These are phyloP conservation scores for Yarrowia sp. DNA, from an alignment of 805 yeast species.

Conservation along the genomic window DNA sequence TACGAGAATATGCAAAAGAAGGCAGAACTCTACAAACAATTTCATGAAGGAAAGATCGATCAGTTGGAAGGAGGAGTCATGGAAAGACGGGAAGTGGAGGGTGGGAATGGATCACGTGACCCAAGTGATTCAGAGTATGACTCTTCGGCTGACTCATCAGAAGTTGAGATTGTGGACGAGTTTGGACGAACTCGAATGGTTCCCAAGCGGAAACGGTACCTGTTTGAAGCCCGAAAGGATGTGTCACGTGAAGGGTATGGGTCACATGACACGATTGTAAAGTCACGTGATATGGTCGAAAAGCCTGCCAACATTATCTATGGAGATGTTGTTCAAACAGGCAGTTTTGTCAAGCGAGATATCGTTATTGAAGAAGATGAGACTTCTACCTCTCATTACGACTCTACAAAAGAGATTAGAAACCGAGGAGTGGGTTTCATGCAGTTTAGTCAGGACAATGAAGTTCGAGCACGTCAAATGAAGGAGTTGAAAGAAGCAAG, in stretches of 20 bases:
- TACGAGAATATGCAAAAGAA: conserved; percentile 13
- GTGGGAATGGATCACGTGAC: background rate
- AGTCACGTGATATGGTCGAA: conserved; percentile 16
- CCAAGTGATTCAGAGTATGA: background rate
- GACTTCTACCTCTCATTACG: background rate
- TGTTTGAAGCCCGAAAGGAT: conserved; percentile 19
- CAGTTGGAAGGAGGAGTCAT: conserved; percentile 27
- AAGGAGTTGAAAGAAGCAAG: conserved; percentile 22
- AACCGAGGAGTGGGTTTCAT: conserved; percentile 24
- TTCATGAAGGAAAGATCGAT: conserved; percentile 1
- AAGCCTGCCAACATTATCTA: background rate
- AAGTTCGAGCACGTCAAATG: conserved; percentile 13
- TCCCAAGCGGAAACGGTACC: conserved; percentile 2
- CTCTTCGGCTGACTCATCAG: background rate
- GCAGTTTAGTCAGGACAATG: conserved; percentile 24
- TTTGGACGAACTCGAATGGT: conserved; percentile 30
- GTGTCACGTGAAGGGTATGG: conserved; percentile 6
- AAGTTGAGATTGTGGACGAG: conserved; percentile 26
- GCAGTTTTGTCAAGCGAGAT: background rate
- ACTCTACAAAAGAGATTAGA: conserved; percentile 17
- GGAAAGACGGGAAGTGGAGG: background rate
- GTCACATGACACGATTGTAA: background rate
- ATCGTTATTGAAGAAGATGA: background rate
- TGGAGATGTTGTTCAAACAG: conserved; percentile 21
- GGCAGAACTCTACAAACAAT: conserved; percentile 7